phyloP scores from a whole-genome alignment of 306 rosid species.

The Dryas octopetala region DNA sequence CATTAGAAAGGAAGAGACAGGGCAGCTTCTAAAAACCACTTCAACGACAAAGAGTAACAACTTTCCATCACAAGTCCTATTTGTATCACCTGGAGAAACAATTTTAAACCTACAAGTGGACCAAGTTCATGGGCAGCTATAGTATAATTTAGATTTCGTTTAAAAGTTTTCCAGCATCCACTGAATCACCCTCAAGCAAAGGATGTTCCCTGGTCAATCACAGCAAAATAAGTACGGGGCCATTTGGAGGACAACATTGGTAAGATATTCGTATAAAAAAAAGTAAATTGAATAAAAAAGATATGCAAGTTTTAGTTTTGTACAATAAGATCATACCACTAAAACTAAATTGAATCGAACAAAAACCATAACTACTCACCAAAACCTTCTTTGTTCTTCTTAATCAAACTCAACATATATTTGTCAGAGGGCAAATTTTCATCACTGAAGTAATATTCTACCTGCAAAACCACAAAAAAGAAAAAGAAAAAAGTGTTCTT shows the following conservation, averaged over 20 bases:
- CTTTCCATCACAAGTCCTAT: not conserved
- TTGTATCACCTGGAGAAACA: not conserved
- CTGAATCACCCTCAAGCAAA: not conserved
- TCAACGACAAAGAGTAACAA: not conserved
- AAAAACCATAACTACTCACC: conserved; percentile 46
- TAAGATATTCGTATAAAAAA: not conserved
- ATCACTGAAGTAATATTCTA: conserved; percentile 90
- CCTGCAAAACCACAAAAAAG: conserved; percentile 51
- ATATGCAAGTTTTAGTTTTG: not conserved
- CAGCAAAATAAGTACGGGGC: not conserved
- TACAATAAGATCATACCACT: not conserved
- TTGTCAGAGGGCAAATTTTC: conserved; percentile 74
- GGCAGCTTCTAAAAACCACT: too few species aligned
- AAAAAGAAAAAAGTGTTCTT: not conserved
- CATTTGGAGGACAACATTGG: not conserved
- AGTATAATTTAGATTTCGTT: not conserved
- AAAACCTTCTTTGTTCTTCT: conserved; percentile 87
- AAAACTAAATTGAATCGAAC: not conserved
- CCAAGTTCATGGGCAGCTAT: not conserved
- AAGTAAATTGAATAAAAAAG: not conserved
- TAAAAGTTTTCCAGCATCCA: not conserved
- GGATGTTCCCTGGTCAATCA: not conserved
- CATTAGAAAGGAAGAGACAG: not conserved
- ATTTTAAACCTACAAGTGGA: not conserved
- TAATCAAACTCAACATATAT: conserved; percentile 55